phyloP scores from a whole-genome alignment of 495 filamentous ascomycete genomes.

The Penicillium turbatum region DNA sequence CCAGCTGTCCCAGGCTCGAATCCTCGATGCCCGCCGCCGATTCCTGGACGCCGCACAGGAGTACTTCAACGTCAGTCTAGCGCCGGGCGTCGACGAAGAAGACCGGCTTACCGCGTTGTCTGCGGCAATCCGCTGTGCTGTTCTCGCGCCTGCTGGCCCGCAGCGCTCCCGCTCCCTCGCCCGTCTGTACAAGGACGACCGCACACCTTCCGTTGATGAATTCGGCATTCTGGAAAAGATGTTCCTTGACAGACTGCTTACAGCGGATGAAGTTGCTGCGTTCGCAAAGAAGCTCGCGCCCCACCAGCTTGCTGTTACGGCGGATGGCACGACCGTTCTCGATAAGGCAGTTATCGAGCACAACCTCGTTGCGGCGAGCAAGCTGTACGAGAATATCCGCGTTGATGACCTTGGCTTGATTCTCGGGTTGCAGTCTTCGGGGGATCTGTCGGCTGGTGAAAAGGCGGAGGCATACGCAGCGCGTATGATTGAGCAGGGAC shows the following conservation, averaged over 20 bases:
- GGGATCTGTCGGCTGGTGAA: constrained; percentile 55
- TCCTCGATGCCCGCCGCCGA: constrained; percentile 81
- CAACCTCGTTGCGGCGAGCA: constrained; percentile 81
- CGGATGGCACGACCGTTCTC: constrained; percentile 90
- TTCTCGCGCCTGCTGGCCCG: constrained; percentile 88
- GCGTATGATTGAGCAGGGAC: constrained; percentile 90
- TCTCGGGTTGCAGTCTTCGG: constrained; percentile 56
- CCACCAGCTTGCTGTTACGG: constrained; percentile 84
- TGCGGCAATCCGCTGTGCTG: constrained; percentile 90
- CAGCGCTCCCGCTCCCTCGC: constrained; percentile 72
- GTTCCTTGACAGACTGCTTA: constrained; percentile 84
- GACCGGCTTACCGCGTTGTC: constrained; percentile 78
- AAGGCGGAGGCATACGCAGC: constrained; percentile 90
- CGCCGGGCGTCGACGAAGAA: constrained; percentile 70
- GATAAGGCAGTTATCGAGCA: constrained; percentile 93
- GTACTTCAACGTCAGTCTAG: constrained; percentile 82
- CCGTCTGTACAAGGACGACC: constrained; percentile 90
- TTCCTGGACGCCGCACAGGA: constrained; percentile 87
- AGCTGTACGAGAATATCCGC: constrained; percentile 84
- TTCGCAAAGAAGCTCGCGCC: constrained; percentile 76
- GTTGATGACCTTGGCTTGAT: constrained; percentile 72
- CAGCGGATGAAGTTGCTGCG: constrained; percentile 72
- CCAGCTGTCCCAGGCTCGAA: constrained; percentile 84
- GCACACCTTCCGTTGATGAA: constrained; percentile 68
- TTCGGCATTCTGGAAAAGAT: constrained; percentile 95